Evolutionary conservation across 192 early-diverging fungal genomes (phyloP), one percentile per base, ranked within the genome.

Genomic region (Coemansia javaensis): DNA sequence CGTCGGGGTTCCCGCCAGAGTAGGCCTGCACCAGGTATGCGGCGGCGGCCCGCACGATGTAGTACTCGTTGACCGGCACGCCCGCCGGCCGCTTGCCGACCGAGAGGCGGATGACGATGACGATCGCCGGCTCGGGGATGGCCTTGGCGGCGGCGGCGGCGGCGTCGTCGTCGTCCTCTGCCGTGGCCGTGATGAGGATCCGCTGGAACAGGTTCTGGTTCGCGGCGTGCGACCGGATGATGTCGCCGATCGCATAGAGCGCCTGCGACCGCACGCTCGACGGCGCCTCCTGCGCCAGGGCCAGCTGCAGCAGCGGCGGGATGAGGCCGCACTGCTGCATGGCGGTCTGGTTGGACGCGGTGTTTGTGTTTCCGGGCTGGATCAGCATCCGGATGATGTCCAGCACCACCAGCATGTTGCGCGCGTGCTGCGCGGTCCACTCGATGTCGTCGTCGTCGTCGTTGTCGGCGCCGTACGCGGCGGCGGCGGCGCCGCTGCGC

Each of bases 341-440:
- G 0, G 90, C 85, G 32, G 85, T 88, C 65, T 98, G 96, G 63
- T 99, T 99, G 3, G 80, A 75, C 7, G 70, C 53, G 0, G 94
- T 94, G 56, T 90, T 97, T 13, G 84, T 83, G 56, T 87, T 90
- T 40, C 89, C 90, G 8, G 88, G 89, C 32, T 83, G 90, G 5
- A 90, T 88, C 20, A 99, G 77, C 53, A 95, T 90, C 20, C 90
- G 80, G 27, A 97, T 82, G 33, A 97, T 71, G 38, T 93, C 88
- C 46, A 99, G 72, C 0, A 95, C 85, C 15, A 89, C 78, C n/a
- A 86, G 80, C 37, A 89, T 89, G 53, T 97, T 97, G 49, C 78
- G 79, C 5, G 84, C 81, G 50, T 93, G 90, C 67, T 97, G 94
- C 11, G 87, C 81, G 81, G 91, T 93, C 37, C 77, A 77, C 51